Evolutionary conservation across 139 green algal species (phyloP), one percentile per base, ranked within the genome.

Genomic region (Haematococcus lacustris): DNA sequence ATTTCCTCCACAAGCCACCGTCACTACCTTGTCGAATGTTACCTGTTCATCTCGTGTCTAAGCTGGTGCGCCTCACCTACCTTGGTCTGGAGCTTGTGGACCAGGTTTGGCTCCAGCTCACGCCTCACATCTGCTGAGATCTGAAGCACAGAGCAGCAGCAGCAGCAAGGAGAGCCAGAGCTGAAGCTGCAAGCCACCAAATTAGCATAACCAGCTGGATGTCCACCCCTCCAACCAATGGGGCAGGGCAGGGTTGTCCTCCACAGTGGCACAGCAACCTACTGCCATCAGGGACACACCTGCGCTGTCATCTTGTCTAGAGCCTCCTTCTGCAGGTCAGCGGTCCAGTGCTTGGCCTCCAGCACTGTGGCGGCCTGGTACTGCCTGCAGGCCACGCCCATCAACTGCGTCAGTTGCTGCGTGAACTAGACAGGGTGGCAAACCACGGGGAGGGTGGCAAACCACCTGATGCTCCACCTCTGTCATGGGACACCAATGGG

Each of bases 41-140:
- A n/a, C n/a, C n/a, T n/a, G n/a, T n/a, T n/a, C n/a, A n/a, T n/a
- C n/a, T n/a, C n/a, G n/a, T n/a, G n/a, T n/a, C n/a, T n/a, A n/a
- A n/a, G n/a, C n/a, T n/a, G n/a, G n/a, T n/a, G n/a, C n/a, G n/a
- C n/a, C 39, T 25, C 17, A 3, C 61, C 2, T 40, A 79, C 74
- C 74, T 75, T 66, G 34, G 66, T 38, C 17, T 75, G 30, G 21
- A 79, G 30, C 47, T 59, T 71, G 60, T 43, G 59, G 30, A 68
- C 37, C 1, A 79, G 41, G 37, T 68, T 53, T 6, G 68, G 66
- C 74, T 79, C 74, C 30, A 79, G 68, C 38, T 79, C 74, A 3
- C 67, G 40, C 43, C 68, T 43, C 68, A 79, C 57, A 25, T 79
- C 68, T n/a, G 61, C 68, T 33, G n/a, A 60, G 61, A 79, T 30